Evolutionary conservation across 2,329 filamentous ascomycete genomes (phyloP), one percentile per base, ranked within the genome.

Genomic region (Leptographium wingfieldii): DNA sequence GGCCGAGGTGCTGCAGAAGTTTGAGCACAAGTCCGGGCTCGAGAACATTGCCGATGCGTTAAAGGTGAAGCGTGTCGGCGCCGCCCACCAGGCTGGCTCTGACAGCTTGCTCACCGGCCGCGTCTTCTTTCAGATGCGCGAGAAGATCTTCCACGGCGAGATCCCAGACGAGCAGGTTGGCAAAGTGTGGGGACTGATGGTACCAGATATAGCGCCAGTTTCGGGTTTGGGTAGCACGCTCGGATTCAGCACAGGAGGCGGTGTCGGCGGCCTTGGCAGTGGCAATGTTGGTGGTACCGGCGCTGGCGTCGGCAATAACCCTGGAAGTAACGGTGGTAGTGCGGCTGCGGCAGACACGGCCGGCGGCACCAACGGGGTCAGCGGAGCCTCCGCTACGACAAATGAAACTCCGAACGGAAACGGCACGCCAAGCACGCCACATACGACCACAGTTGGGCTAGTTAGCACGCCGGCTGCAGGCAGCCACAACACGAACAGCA

Each of bases 1-100:
- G 19, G 77, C 81, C 29, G 87, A 90, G 68, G 87, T 96, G 61
- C 77, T 97, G 63, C 84, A 87, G 65, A 90, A 89, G 66, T 86
- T 96, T 60, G 92, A 94, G 68, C 85, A 90, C 67, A 96, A 96
- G 71, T 92, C 90, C 1, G 91, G 91, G 2, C 80, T 99, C 19
- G 92, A 96, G 71, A 91, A 94, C 71, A 90, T 97, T 65, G 92
- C 92, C 14, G 92, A 97, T 64, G 89, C 92, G 62, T 83, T 99
- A 63, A 92, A 91, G 68, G 87, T 96, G 60, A 91, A 94, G 74
- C 85, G 94, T 56, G 80, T 95, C 38, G 94, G 94, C 12, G 83
- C 85, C 40, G 88, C 90, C 57, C 94, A 99, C 71, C 92, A 95
- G 70, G 94, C 92, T 48, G 94, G 92, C 33, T 95, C 90, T 0